phyloP scores from a whole-genome alignment of 1,284 basidiomycete genomes.

The Coriolopsis trogii region DNA sequence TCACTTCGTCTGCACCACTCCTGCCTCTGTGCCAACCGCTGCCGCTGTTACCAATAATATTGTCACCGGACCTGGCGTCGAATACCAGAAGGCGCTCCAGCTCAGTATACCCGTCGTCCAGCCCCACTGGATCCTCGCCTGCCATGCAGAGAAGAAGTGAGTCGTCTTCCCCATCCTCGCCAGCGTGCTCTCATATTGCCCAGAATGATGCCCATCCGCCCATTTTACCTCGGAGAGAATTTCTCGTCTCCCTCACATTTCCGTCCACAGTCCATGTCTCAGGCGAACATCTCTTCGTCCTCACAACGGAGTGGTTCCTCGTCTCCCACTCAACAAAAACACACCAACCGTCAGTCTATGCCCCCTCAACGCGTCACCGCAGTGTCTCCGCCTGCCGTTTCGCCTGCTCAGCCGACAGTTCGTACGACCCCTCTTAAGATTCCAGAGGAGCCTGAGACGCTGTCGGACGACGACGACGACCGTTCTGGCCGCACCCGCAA shows the following conservation, averaged over 20 bases:
- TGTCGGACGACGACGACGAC: too few species aligned
- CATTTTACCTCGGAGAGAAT: conserved; percentile 77
- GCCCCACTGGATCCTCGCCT: conserved; percentile 89
- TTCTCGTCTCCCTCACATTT: conserved; percentile 51
- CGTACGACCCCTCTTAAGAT: conserved; percentile 35
- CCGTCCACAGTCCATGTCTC: conserved; percentile 78
- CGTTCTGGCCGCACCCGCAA: conserved; percentile 36
- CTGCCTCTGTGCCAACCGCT: conserved; percentile 66
- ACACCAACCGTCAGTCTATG: conserved; percentile 60
- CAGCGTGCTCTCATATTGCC: neutral
- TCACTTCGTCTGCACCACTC: conserved; percentile 93
- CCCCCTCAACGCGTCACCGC: conserved; percentile 48
- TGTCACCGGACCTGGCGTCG: conserved; percentile 67
- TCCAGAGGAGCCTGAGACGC: conserved; percentile 53
- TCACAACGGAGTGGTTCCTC: conserved; percentile 45
- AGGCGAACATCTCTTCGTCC: conserved; percentile 50
- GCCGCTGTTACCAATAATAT: conserved; percentile 59
- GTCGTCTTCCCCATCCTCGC: conserved; percentile 29
- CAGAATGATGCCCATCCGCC: conserved; percentile 86
- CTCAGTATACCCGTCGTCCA: conserved; percentile 90
- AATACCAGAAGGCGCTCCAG: conserved; percentile 90
- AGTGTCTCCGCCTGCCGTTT: conserved; percentile 42
- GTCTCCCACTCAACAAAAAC: conserved; percentile 37
- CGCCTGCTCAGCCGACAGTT: conserved; percentile 41
- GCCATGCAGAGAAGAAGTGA: conserved; percentile 80